These are phyloP conservation scores for Hymenoscyphus repandus DNA, from an alignment of 2,329 filamentous ascomycete species.

Conservation along the genomic window DNA sequence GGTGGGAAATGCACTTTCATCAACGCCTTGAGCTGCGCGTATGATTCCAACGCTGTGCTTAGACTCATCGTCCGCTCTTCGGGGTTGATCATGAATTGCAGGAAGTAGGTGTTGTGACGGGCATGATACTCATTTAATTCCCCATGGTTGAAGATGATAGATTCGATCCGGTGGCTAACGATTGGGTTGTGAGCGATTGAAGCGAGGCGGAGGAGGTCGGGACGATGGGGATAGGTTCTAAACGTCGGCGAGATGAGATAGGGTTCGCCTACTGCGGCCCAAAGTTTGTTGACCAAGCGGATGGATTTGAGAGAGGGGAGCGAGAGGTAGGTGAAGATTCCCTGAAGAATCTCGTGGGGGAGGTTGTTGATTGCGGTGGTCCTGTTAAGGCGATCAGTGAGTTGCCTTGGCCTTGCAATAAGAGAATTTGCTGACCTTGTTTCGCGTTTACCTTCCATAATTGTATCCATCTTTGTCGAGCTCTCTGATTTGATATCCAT, in stretches of 20 bases:
- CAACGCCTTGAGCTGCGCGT: slow-evolving; percentile 26
- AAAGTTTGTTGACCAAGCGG: slow-evolving; percentile 20
- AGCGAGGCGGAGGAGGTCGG: slow-evolving; percentile 21
- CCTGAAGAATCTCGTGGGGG: slow-evolving; percentile 21
- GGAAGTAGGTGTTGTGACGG: slow-evolving; percentile 28
- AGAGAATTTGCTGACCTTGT: too few relatives aligned
- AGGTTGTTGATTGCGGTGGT: slow-evolving; percentile 18
- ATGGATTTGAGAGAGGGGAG: slow-evolving; percentile 16
- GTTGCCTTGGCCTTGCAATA: too few relatives aligned
- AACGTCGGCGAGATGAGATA: slow-evolving; percentile 21
- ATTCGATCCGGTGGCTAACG: slow-evolving; percentile 17
- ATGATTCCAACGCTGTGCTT: slow-evolving; percentile 29
- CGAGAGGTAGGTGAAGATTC: slow-evolving; percentile 15
- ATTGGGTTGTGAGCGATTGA: slow-evolving; percentile 20
- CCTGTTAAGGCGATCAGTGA: too few relatives aligned
- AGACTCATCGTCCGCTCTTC: slow-evolving; percentile 25
- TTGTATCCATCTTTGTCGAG: too few relatives aligned
- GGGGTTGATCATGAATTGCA: slow-evolving; percentile 24
- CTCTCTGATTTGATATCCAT: too few relatives aligned
- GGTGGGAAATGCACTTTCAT: slow-evolving; percentile 24
- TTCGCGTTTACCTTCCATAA: too few relatives aligned
- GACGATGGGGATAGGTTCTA: slow-evolving; percentile 18
- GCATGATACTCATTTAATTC: slow-evolving; percentile 29
- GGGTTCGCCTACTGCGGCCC: slow-evolving; percentile 22
- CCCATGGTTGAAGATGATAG: slow-evolving; percentile 22